Base-by-base conservation (phyloP, 2,329 filamentous ascomycete species). In the Fusarium verticillioides region DNA sequence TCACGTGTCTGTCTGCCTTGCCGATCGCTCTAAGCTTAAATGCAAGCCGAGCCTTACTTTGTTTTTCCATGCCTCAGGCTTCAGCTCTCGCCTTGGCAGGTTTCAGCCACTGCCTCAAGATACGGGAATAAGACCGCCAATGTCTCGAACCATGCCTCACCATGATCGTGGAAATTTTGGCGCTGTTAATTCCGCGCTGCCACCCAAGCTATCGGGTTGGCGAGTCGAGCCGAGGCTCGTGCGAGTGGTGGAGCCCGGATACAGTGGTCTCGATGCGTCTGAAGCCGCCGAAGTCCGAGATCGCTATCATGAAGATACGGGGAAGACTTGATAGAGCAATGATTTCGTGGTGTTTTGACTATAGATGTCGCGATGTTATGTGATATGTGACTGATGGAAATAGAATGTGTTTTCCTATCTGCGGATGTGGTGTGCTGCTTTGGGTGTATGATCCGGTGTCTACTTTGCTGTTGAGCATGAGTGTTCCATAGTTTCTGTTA, bases 401-500 rank as follows among this genome's bases (percentile, higher is more conserved):
- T 36, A 36, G 7, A 16, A 18, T 9, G 4, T 26, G 2, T n/a
- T 4, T 9, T 19, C 5, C 7, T 32, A 36, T 36, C 4, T 21
- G 15, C 23, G 18, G 9, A 32, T 11, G 11, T 21, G 34, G 19
- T 19, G 2, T 12, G 23, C 9, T n/a, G 18, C 4, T n/a, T 36
- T 16, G 2, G 18, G 39, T 26, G 9, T 1, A 10, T 12, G 12
- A 36, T 26, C 18, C 26, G 12, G 11, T 0, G 2, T 12, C 4
- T 18, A 19, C 5, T 44, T 3, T 1, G 0, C 6, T 0, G 4
- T 9, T 16, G 4, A 26, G 23, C 11, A 13, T 6, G 4, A 26
- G 0, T 13, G 5, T 15, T 28, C 0, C 4, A 19, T 4, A 7
- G 4, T 46, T 12, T 7, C 8, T 21, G 1, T 23, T 18, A 3